Conservation (phyloP, 345 rosid genomes). For the Camelina laxa region DNA sequence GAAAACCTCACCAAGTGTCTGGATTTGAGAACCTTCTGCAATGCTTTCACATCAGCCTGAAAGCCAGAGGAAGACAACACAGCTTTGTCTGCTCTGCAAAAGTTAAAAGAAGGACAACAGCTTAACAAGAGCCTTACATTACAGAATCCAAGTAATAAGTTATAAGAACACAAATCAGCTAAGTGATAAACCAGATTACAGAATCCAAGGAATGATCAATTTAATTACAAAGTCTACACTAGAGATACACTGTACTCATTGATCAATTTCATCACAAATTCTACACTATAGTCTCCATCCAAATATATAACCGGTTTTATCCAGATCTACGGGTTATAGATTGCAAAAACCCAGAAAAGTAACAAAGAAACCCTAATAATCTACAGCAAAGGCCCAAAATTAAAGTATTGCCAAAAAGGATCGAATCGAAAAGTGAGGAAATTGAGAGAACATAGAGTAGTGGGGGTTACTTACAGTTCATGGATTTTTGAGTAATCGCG, state of each 20-base stretch:
- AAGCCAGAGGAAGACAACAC: slow-evolving; percentile 95
- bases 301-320: background rate
- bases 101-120: slow-evolving; percentile 3
- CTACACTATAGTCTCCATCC: no score
- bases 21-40: slow-evolving; percentile 80
- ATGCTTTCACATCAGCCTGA: slow-evolving; percentile 95
- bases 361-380: slow-evolving; percentile 13
- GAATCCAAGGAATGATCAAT: background rate
- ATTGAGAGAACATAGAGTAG: background rate
- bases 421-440: background rate
- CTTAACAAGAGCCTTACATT: background rate
- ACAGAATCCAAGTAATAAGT: background rate
- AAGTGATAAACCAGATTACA: background rate
- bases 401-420: background rate
- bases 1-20: slow-evolving; percentile 82
- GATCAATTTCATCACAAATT: background rate
- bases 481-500: slow-evolving; percentile 93
- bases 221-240: background rate
- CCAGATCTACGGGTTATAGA: slow-evolving; percentile 28
- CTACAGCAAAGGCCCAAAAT: background rate
- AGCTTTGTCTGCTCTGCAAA: slow-evolving; percentile 75
- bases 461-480: slow-evolving; percentile 56
- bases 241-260: background rate
- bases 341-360: background rate
- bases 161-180: background rate